Conservation (phyloP, 2,329 filamentous ascomycete species). For the Amphichorda felina region DNA sequence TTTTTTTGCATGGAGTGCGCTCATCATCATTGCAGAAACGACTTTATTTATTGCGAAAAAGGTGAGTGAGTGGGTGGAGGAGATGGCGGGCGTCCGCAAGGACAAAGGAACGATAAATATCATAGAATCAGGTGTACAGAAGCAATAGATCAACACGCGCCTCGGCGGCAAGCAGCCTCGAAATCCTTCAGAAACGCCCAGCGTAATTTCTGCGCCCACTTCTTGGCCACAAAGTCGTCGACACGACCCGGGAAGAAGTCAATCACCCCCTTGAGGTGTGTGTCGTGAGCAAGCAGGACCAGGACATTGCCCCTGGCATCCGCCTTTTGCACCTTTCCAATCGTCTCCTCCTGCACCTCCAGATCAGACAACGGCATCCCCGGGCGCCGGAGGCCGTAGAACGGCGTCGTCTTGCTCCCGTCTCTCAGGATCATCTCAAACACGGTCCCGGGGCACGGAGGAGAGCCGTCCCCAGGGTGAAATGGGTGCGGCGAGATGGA, state of each 20-base stretch:
- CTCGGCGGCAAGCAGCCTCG: not conserved
- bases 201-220: slow-evolving; percentile 9
- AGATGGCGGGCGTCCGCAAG: slow-evolving; percentile 10
- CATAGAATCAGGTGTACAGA: too few relatives aligned
- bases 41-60: slow-evolving; percentile 16
- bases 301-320: slow-evolving; percentile 12
- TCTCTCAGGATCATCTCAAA: not conserved
- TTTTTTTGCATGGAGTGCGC: not conserved
- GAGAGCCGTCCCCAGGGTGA: not conserved
- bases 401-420: not conserved
- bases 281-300: slow-evolving; percentile 13
- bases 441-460: not conserved
- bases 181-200: slow-evolving; percentile 12
- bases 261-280: slow-evolving; percentile 6
- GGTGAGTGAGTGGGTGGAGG: slow-evolving; percentile 15
- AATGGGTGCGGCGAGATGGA: slow-evolving; percentile 6
- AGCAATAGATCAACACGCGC: too few relatives aligned
- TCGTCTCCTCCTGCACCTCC: not conserved
- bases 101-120: too few relatives aligned
- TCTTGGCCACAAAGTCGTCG: slow-evolving; percentile 11
- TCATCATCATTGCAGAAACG: slow-evolving; percentile 8
- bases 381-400: not conserved
- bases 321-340: slow-evolving; percentile 7
- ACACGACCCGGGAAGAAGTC: slow-evolving; percentile 10
- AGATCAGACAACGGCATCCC: not conserved